phyloP scores from a whole-genome alignment of 495 filamentous ascomycete species.

The Stereocaulon alpinum region DNA sequence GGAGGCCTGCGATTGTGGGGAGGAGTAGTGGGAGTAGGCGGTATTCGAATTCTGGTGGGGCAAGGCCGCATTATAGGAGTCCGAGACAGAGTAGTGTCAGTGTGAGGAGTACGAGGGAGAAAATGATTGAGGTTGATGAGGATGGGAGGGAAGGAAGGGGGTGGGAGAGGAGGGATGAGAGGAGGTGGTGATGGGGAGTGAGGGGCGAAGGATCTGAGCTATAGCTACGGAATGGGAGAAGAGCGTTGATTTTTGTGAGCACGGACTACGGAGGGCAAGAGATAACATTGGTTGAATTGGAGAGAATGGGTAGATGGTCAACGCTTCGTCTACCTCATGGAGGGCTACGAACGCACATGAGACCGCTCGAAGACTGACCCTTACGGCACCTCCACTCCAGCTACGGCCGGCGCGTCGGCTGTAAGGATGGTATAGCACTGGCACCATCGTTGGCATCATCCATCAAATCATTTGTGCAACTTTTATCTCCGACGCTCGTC shows the following conservation, averaged over 20 bases:
- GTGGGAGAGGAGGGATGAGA: neutral
- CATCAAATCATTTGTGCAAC: conserved; percentile 2
- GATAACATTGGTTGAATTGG: neutral
- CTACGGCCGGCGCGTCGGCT: conserved; percentile 13
- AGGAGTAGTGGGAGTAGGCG: neutral
- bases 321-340: too few species aligned
- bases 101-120: conserved; percentile 13
- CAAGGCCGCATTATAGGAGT: neutral
- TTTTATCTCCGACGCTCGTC: neutral
- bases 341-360: too few species aligned
- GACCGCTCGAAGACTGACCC: too few species aligned
- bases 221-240: too few species aligned
- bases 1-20: neutral
- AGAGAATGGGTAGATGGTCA: neutral
- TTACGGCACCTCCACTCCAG: neutral
- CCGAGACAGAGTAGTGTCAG: conserved; percentile 7
- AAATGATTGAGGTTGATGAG: conserved; percentile 16
- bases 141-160: conserved; percentile 6
- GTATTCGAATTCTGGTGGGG: neutral
- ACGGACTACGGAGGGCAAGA: neutral
- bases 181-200: neutral
- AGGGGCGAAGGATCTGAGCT: neutral
- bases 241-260: too few species aligned
- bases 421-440: conserved; percentile 18
- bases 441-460: conserved; percentile 21